Conservation (phyloP, 805 yeast species). For the Candida tammaniensis region DNA sequence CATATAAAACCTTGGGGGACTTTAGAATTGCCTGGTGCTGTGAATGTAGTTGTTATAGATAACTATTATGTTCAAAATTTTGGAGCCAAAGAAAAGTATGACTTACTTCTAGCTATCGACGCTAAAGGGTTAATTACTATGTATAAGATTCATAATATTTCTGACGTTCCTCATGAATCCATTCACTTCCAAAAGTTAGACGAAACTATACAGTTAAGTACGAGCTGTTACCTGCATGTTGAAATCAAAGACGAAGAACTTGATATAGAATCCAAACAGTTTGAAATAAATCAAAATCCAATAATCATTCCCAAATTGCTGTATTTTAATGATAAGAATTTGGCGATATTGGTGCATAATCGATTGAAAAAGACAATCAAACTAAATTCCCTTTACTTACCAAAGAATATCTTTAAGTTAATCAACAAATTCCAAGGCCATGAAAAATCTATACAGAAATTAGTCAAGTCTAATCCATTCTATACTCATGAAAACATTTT, state of each 20-base stretch:
- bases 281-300: slow-evolving; percentile 15
- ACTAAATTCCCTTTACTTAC: slow-evolving; percentile 19
- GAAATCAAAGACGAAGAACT: neutral
- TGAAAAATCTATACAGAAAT: slow-evolving; percentile 67
- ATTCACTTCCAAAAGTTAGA: slow-evolving; percentile 40
- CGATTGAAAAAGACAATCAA: slow-evolving; percentile 34
- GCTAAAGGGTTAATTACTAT: slow-evolving; percentile 39
- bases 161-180: slow-evolving; percentile 54
- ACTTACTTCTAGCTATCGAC: slow-evolving; percentile 41
- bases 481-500: slow-evolving; percentile 23
- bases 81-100: slow-evolving; percentile 11
- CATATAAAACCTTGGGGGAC: slow-evolving; percentile 59
- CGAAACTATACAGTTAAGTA: slow-evolving; percentile 9
- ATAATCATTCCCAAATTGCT: slow-evolving; percentile 14
- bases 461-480: slow-evolving; percentile 56
- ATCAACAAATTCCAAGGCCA: slow-evolving; percentile 76
- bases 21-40: slow-evolving; percentile 22
- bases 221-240: slow-evolving; percentile 10
- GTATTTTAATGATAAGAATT: slow-evolving; percentile 10
- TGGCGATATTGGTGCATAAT: slow-evolving; percentile 33
- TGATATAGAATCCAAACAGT: slow-evolving; percentile 1
- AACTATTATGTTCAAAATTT: slow-evolving; percentile 19
- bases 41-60: slow-evolving; percentile 30
- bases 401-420: slow-evolving; percentile 11
- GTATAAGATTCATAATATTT: slow-evolving; percentile 49